Conservation (phyloP, 805 yeast genomes). For the Vanderwaltozyma polyspora region DNA sequence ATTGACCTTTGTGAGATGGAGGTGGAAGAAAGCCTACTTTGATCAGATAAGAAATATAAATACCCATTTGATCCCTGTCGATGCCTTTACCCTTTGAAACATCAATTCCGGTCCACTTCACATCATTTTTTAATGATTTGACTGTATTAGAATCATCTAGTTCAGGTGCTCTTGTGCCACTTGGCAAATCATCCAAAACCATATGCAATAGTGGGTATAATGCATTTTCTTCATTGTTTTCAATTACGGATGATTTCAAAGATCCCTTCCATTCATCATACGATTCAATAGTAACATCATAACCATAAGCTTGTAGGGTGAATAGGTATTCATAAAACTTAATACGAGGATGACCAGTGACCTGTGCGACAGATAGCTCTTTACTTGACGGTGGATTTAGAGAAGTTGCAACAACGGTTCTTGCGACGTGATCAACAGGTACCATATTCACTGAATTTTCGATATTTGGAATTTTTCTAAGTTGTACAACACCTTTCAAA, state of each 20-base stretch:
- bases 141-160: slow-evolving; percentile 78
- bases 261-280: slow-evolving; percentile 71
- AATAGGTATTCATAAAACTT: slow-evolving; percentile 65
- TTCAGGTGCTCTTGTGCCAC: slow-evolving; percentile 89
- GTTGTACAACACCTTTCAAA: slow-evolving; percentile 87
- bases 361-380: slow-evolving; percentile 70
- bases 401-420: slow-evolving; percentile 75
- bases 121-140: slow-evolving; percentile 53
- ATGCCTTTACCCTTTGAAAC: slow-evolving; percentile 65
- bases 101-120: slow-evolving; percentile 54
- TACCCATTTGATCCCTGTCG: slow-evolving; percentile 51
- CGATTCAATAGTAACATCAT: slow-evolving; percentile 46
- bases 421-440: slow-evolving; percentile 96
- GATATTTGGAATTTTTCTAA: slow-evolving; percentile 79
- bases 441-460: slow-evolving; percentile 86
- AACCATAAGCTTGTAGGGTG: slow-evolving; percentile 60
- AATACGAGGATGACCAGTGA: slow-evolving; percentile 94
- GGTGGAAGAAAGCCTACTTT: slow-evolving; percentile 68
- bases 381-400: slow-evolving; percentile 54
- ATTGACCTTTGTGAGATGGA: slow-evolving; percentile 37
- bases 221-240: slow-evolving; percentile 68
- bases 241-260: slow-evolving; percentile 68
- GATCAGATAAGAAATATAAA: slow-evolving; percentile 69
- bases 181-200: slow-evolving; percentile 86
- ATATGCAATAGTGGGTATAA: slow-evolving; percentile 88